phyloP scores from a whole-genome alignment of 2,329 filamentous ascomycete genomes.

The Aspergillus sp. region DNA sequence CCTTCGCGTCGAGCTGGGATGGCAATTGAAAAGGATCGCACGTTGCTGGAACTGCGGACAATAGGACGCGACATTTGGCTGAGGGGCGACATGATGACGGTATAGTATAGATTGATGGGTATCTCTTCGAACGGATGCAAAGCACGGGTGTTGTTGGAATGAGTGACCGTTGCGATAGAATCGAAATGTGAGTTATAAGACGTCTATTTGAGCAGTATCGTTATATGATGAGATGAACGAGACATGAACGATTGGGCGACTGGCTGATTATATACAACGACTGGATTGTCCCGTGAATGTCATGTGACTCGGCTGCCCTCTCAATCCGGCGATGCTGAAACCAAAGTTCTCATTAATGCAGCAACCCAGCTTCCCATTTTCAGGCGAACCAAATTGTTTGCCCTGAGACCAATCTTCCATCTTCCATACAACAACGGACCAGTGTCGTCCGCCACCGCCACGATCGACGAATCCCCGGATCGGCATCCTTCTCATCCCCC shows the following conservation, averaged over 20 bases:
- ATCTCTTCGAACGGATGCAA: background rate
- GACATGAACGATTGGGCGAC: background rate
- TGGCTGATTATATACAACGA: slow-evolving; percentile 1
- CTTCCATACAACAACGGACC: slow-evolving; percentile 6
- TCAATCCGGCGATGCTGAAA: slow-evolving; percentile 8
- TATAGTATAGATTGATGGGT: background rate
- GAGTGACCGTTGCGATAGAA: too few species aligned
- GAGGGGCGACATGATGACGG: slow-evolving; percentile 7
- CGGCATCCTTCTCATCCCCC: background rate
- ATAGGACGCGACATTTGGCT: slow-evolving; percentile 18
- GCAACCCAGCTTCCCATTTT: background rate
- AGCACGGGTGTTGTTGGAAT: too few species aligned
- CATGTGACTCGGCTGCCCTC: slow-evolving; percentile 8
- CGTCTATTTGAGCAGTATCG: background rate
- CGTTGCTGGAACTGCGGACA: slow-evolving; percentile 12
- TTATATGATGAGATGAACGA: background rate
- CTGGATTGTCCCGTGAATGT: background rate
- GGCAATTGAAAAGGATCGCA: slow-evolving; percentile 22
- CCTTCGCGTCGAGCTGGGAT: slow-evolving; percentile 25
- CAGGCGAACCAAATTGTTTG: background rate
- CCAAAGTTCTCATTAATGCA: slow-evolving; percentile 2
- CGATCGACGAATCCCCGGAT: background rate
- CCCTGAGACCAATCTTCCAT: background rate
- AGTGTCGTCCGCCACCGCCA: slow-evolving; percentile 17
- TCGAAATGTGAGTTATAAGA: background rate